These are phyloP conservation scores for Ilyonectria sp. DNA, from an alignment of 2,329 filamentous ascomycete species.

Conservation along the genomic window DNA sequence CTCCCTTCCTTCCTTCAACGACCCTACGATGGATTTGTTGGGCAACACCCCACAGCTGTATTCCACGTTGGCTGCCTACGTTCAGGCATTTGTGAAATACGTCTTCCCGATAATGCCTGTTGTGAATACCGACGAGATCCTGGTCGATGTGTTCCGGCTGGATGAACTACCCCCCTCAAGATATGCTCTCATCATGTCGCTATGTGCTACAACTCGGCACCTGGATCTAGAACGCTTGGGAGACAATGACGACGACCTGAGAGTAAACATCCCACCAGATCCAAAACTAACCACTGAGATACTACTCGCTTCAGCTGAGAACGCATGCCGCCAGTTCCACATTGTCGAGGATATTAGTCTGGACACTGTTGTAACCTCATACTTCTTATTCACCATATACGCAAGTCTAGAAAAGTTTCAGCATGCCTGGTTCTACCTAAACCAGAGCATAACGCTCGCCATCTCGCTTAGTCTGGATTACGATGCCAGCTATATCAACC, in stretches of 20 bases:
- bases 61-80: not conserved
- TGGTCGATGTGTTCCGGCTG: not conserved
- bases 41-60: not conserved
- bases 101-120: not conserved
- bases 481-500: slow-evolving; percentile 31
- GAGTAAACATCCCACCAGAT: not conserved
- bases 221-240: not conserved
- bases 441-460: slow-evolving; percentile 42
- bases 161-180: not conserved
- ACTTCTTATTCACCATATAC: slow-evolving; percentile 43
- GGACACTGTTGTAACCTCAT: slow-evolving; percentile 41
- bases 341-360: slow-evolving; percentile 22
- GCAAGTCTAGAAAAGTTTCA: slow-evolving; percentile 40
- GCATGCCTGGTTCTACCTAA: slow-evolving; percentile 44
- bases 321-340: not conserved
- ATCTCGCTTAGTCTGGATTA: slow-evolving; percentile 35
- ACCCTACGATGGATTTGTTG: not conserved
- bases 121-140: not conserved
- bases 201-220: not conserved
- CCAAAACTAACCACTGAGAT: not conserved
- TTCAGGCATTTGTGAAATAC: not conserved
- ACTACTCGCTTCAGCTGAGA: not conserved
- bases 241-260: not conserved
- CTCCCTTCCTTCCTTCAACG: no score
- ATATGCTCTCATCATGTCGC: not conserved